Base-by-base conservation (phyloP, 805 yeast species). In the Myxozyma lipomycoides region DNA sequence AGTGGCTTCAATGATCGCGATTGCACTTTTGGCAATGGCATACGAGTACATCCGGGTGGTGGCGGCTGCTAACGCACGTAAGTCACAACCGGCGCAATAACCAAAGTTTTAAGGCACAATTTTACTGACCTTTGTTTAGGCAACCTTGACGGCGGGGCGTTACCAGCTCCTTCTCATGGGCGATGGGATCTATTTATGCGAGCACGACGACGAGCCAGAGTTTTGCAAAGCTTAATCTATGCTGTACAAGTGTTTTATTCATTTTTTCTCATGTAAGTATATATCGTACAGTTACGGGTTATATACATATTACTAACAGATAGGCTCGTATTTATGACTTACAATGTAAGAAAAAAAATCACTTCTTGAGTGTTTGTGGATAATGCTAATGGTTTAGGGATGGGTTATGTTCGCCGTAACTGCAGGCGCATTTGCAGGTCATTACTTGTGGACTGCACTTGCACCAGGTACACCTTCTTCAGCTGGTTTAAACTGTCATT, bases 281-380 rank as follows among this genome's bases (percentile, higher is more conserved):
- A 18, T 9, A 10, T 37, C n/a, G 10, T 9, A 10, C 12, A 12
- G 19, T 15, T 22, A 26, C 24, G 25, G 7, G 18, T 45, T 9
- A 18, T 21, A n/a, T 30, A 17, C 24, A n/a, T 26, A 10, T 9
- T 4, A 24, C 18, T 17, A 22, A 5, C 23, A n/a, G 61, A 19
- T 21, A 86, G 86, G 95, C 75, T 86, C 59, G 78, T 87, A 0
- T 86, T 86, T 60, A 86, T 86, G 95, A 84, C 91, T 4, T 86
- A 84, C 66, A 86, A 86, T 64, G 73, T 63, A 45, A 35, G 66
- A 39, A 22, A 9, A 7, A 7, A 28, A 7, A 7, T 7, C 12
- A 28, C 32, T n/a, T 40, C n/a, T 3, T 5, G 19, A n/a, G 6
- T 22, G 40, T 18, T 40, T 18, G 12, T 36, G n/a, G 18, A 18